Conservation (phyloP, 495 filamentous ascomycete genomes). For the Glarea lozoyensis region DNA sequence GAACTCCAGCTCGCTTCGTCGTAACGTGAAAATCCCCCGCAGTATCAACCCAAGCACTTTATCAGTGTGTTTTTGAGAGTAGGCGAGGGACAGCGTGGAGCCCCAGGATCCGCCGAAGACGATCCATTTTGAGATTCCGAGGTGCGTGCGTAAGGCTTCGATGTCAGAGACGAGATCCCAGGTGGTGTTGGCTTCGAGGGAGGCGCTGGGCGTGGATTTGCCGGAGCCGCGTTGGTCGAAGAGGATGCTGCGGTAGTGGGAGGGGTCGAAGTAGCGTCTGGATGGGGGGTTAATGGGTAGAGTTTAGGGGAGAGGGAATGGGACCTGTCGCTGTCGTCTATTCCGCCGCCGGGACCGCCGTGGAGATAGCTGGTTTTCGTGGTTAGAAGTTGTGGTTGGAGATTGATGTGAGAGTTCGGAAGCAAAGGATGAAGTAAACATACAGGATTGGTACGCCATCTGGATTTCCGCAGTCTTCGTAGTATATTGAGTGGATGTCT, state of each 20-base stretch:
- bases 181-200: conserved; percentile 36
- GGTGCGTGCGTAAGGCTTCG: conserved; percentile 30
- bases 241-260: conserved; percentile 34
- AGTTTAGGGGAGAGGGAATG: background rate
- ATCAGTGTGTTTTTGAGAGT: conserved; percentile 32
- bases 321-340: conserved; percentile 25
- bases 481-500: conserved; percentile 30
- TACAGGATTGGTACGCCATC: conserved; percentile 29
- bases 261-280: conserved; percentile 33
- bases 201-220: conserved; percentile 29
- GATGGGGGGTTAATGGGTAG: background rate
- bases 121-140: conserved; percentile 35
- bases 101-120: conserved; percentile 45
- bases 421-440: too few species aligned
- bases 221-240: conserved; percentile 40
- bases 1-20: conserved; percentile 25
- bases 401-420: too few species aligned
- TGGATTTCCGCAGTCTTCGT: conserved; percentile 34
- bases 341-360: conserved; percentile 34
- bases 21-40: conserved; percentile 31
- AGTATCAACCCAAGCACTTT: conserved; percentile 27
- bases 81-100: conserved; percentile 32
- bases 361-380: too few species aligned
- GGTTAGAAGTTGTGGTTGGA: too few species aligned
- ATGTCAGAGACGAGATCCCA: conserved; percentile 34